Evolutionary conservation across 75 land plant species (phyloP).

Genomic region (Pinus albicaulis): DNA sequence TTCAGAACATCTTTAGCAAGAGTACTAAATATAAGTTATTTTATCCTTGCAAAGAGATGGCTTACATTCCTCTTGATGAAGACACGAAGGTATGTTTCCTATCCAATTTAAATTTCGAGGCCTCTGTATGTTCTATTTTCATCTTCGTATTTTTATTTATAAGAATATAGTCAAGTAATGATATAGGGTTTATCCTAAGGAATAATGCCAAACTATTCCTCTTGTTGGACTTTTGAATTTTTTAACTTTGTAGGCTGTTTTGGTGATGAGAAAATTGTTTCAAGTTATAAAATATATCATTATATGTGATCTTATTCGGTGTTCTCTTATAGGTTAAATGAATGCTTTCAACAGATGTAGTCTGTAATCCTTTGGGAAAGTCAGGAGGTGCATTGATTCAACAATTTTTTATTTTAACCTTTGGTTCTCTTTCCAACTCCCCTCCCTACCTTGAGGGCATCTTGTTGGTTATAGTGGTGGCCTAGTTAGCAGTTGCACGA

Average conservation of each 20-base stretch:
- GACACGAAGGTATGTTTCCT: conserved; percentile 81
- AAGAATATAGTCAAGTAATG: background rate
- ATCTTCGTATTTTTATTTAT: background rate
- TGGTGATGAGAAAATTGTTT: too few relatives aligned
- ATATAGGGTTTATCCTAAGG: background rate
- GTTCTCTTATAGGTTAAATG: conserved; percentile 73
- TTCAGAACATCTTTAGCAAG: conserved; percentile 99
- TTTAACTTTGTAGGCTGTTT: background rate
- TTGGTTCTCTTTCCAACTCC: conserved; percentile 64
- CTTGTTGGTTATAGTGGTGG: conserved; percentile 42
- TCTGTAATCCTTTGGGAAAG: conserved; percentile 98
- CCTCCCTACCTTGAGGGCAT: conserved; percentile 13
- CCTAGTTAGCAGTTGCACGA: conserved; percentile 51
- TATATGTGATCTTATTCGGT: background rate
- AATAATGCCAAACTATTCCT: background rate
- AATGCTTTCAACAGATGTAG: conserved; percentile 98
- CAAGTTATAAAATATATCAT: too few relatives aligned
- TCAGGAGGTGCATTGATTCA: conserved; percentile 95
- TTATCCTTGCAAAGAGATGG: conserved; percentile 99
- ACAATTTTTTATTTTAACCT: conserved; percentile 85
- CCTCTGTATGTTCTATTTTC: conserved; percentile 1
- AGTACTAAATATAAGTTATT: conserved; percentile 98
- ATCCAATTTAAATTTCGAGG: background rate
- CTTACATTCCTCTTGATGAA: conserved; percentile 97
- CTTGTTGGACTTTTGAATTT: background rate